Conservation (phyloP, 2,329 filamentous ascomycete genomes). For the Xylaria sp. region DNA sequence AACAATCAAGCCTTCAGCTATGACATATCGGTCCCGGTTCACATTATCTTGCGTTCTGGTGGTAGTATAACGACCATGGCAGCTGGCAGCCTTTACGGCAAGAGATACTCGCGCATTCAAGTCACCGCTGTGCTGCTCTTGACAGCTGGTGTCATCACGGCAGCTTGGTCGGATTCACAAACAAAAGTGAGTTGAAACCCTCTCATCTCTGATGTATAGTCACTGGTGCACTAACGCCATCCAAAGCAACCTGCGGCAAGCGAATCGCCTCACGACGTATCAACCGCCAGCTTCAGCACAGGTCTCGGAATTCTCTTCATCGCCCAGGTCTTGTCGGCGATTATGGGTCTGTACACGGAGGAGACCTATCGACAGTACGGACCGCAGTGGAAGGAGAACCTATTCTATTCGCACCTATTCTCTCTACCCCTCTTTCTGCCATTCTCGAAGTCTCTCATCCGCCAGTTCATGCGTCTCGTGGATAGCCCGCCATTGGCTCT, state of each 20-base stretch:
- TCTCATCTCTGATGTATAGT: background rate
- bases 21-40: slow-evolving; percentile 90
- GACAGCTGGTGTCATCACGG: slow-evolving; percentile 78
- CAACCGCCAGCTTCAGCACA: slow-evolving; percentile 47
- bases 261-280: slow-evolving; percentile 24
- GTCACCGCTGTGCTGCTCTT: slow-evolving; percentile 75
- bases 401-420: slow-evolving; percentile 84
- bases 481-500: slow-evolving; percentile 56
- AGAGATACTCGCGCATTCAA: slow-evolving; percentile 75
- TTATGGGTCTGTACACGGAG: slow-evolving; percentile 94
- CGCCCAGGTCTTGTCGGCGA: slow-evolving; percentile 83
- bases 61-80: slow-evolving; percentile 94
- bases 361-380: slow-evolving; percentile 81
- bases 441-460: slow-evolving; percentile 59
- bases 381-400: slow-evolving; percentile 87
- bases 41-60: slow-evolving; percentile 92
- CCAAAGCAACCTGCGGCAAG: slow-evolving; percentile 21
- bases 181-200: slow-evolving; percentile 57
- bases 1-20: slow-evolving; percentile 99
- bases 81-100: slow-evolving; percentile 82
- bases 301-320: slow-evolving; percentile 80
- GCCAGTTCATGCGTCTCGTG: slow-evolving; percentile 59
- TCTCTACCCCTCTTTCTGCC: slow-evolving; percentile 72
- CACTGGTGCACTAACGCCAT: slow-evolving; percentile 24
- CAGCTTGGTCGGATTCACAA: slow-evolving; percentile 83